A percentile compares a stretch with the other conserved stretches of the same genome.
phyloP scores from a whole-genome alignment of 805 yeast genomes.

The Hanseniaspora osmophila region DNA sequence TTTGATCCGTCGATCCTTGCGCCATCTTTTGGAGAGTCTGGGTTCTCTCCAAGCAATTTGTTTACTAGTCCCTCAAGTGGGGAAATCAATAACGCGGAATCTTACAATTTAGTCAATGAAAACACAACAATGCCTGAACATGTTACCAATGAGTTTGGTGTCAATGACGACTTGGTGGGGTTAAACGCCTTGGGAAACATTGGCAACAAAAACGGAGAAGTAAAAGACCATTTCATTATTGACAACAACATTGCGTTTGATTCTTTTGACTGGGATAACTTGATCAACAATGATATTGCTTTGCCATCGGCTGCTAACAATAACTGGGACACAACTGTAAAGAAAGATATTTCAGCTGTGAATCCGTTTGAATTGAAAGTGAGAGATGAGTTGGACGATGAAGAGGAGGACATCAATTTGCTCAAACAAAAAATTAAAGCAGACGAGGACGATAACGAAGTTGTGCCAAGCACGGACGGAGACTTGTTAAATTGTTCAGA shows the following conservation, averaged over 20 bases:
- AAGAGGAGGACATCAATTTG: constrained; percentile 19
- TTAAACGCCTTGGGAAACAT: no score
- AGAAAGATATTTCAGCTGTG: constrained; percentile 1
- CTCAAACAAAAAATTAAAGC: not conserved
- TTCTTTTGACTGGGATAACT: not conserved
- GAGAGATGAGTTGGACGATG: constrained; percentile 2
- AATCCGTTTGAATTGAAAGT: not conserved
- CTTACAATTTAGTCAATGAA: no score
- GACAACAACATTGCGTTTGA: not conserved
- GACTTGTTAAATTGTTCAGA: constrained; percentile 67
- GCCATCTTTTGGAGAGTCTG: no score
- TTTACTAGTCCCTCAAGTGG: no score
- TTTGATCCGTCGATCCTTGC: no score
- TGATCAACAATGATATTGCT: not conserved
- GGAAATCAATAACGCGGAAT: no score
- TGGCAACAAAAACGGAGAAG: no score
- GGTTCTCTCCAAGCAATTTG: no score
- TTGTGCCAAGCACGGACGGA: constrained; percentile 57
- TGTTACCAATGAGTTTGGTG: no score
- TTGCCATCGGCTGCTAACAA: not conserved
- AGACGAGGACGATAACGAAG: constrained; percentile 21
- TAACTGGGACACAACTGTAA: not conserved
- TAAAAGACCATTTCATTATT: not conserved
- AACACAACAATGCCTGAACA: no score
- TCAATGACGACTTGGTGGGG: no score